Conservation (phyloP, 768 basidiomycete genomes). For the Piloderma croceum region DNA sequence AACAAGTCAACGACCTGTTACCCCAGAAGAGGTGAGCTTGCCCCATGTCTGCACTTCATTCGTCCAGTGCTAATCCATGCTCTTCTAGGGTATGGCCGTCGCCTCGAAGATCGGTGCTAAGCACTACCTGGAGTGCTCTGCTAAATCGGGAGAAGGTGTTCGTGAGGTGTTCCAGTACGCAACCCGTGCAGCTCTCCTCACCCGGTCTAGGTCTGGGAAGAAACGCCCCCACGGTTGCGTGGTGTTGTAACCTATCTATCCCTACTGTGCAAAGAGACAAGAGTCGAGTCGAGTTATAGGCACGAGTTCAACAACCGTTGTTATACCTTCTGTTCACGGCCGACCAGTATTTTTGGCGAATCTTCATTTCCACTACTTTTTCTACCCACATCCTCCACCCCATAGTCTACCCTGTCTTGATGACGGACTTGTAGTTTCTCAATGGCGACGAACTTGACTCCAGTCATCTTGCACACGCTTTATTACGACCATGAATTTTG, state of each 20-base stretch:
- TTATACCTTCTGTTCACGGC: too few relatives aligned
- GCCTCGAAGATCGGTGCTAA: slow-evolving; percentile 45
- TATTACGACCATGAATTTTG: too few relatives aligned
- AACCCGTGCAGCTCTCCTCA: slow-evolving; percentile 38
- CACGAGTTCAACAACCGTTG: too few relatives aligned
- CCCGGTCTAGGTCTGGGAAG: slow-evolving; percentile 1
- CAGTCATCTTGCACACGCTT: too few relatives aligned
- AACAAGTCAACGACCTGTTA: slow-evolving; percentile 92
- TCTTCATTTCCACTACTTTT: too few relatives aligned
- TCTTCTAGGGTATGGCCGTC: slow-evolving; percentile 36
- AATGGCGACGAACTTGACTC: too few relatives aligned
- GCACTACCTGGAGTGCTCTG: slow-evolving; percentile 49
- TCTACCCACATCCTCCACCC: too few relatives aligned
- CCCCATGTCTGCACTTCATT: not conserved
- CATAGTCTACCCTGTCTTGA: too few relatives aligned
- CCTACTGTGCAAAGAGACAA: too few relatives aligned
- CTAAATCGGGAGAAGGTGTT: slow-evolving; percentile 46
- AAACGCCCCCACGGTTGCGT: not conserved
- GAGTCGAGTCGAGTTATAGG: too few relatives aligned
- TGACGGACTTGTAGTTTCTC: too few relatives aligned
- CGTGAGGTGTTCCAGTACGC: slow-evolving; percentile 49
- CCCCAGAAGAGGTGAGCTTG: slow-evolving; percentile 75
- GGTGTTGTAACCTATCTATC: slow-evolving; percentile 1
- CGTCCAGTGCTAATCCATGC: not conserved
- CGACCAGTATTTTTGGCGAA: too few relatives aligned